phyloP scores from a whole-genome alignment of 768 basidiomycete genomes.

The Macrolepiota fuliginosa region DNA sequence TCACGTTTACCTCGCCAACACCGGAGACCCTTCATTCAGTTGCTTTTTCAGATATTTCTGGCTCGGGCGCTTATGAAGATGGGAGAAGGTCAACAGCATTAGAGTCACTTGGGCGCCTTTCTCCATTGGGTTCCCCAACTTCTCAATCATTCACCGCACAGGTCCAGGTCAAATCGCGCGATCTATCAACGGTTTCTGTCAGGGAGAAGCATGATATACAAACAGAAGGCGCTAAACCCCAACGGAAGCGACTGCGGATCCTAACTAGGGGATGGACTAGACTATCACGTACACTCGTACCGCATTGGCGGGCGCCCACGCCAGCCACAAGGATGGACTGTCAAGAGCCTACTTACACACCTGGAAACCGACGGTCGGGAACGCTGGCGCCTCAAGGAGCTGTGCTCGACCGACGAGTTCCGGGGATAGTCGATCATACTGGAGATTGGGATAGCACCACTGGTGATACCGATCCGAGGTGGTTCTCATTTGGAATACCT shows the following conservation, averaged over 20 bases:
- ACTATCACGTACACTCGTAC: not conserved
- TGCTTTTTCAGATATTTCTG: conserved; percentile 9
- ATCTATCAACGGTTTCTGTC: not conserved
- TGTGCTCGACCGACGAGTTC: not conserved
- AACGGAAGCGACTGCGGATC: not conserved
- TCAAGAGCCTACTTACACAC: not conserved
- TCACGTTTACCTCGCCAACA: conserved; percentile 31
- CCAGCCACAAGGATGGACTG: not conserved
- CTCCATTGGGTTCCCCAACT: not conserved
- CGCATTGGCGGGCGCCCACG: not conserved
- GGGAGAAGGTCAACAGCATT: not conserved
- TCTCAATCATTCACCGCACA: not conserved
- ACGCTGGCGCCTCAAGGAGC: not conserved
- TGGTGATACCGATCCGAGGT: not conserved
- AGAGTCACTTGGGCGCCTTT: not conserved
- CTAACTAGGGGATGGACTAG: not conserved
- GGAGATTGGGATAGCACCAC: not conserved
- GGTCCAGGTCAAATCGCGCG: not conserved
- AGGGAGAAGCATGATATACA: not conserved
- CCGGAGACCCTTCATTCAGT: conserved; percentile 25
- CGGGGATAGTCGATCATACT: not conserved
- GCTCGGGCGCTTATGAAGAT: not conserved
- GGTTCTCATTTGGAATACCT: not conserved
- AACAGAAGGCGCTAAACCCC: not conserved
- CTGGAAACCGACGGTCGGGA: not conserved